Conservation (phyloP, 208 protist genomes). For the Crithidia bombi region DNA sequence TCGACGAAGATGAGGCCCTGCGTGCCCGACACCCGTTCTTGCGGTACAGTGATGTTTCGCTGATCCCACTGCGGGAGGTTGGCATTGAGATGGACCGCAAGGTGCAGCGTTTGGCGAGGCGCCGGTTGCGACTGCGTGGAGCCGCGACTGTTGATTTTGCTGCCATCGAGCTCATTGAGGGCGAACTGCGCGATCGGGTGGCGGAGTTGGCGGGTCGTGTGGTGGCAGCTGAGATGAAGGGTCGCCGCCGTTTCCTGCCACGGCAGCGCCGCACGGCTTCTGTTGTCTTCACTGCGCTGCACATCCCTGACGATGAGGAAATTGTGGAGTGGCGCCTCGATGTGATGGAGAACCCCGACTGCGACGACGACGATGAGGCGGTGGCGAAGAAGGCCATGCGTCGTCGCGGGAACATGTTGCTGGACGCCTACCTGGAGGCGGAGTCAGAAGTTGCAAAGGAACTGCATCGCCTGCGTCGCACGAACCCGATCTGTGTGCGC, state of each 20-base stretch:
- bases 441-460: conserved; percentile 44
- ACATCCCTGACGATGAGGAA: conserved; percentile 51
- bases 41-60: conserved; percentile 38
- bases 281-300: conserved; percentile 42
- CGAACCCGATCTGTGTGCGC: conserved; percentile 61
- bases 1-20: conserved; percentile 65
- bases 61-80: conserved; percentile 55
- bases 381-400: conserved; percentile 42
- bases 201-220: conserved; percentile 31
- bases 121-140: conserved; percentile 12
- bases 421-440: conserved; percentile 37
- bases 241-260: conserved; percentile 39
- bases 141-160: conserved; percentile 14
- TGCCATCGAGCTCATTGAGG: conserved; percentile 31
- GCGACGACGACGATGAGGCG: conserved; percentile 27
- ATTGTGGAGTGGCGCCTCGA: conserved; percentile 47
- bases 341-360: conserved; percentile 32
- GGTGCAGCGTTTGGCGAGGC: conserved; percentile 20
- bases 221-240: conserved; percentile 36
- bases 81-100: conserved; percentile 40
- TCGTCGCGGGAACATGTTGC: conserved; percentile 32
- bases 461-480: conserved; percentile 42
- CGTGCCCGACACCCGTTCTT: conserved; percentile 68
- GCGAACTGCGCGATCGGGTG: conserved; percentile 31
- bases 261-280: conserved; percentile 18